Percentiles rank a stretch among this genome's conserved stretches.
Evolutionary conservation across 257 asterid genomes (phyloP).

Genomic region (Nemophila menziesii): DNA sequence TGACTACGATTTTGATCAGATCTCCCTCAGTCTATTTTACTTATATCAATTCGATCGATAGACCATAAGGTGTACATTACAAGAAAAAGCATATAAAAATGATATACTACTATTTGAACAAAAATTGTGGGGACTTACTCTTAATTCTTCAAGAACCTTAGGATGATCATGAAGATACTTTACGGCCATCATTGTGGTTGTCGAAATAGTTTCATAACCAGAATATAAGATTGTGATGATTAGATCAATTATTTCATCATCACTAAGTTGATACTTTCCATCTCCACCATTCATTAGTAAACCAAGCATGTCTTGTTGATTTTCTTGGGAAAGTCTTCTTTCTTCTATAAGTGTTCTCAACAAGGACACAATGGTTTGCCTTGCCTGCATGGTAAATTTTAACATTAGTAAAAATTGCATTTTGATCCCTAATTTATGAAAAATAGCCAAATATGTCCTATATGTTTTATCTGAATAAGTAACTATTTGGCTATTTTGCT

Average conservation of each 20-base stretch:
- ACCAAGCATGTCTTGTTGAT: constrained; percentile 44
- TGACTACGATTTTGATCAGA: too few relatives aligned
- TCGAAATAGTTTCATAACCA: constrained; percentile 82
- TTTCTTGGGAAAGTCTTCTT: constrained; percentile 37
- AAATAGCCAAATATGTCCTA: too few relatives aligned
- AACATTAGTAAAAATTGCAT: constrained; percentile 6
- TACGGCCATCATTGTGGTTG: constrained; percentile 79
- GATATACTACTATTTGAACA: too few relatives aligned
- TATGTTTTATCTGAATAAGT: too few relatives aligned
- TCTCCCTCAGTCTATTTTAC: too few relatives aligned
- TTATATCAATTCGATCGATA: too few relatives aligned
- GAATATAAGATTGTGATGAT: constrained; percentile 74
- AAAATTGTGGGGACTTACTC: constrained; percentile 36
- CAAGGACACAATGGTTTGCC: constrained; percentile 37
- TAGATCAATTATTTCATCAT: constrained; percentile 66
- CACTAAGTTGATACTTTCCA: constrained; percentile 24
- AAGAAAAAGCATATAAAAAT: background rate
- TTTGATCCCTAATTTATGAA: too few relatives aligned
- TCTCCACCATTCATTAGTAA: constrained; percentile 28
- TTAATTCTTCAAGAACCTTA: constrained; percentile 48
- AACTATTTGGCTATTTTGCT: too few relatives aligned
- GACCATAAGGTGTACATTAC: too few relatives aligned
- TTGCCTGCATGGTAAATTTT: constrained; percentile 37
- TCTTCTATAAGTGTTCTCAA: constrained; percentile 35
- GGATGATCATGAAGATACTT: constrained; percentile 83